Evolutionary conservation across 2,329 filamentous ascomycete genomes (phyloP), one percentile per base, ranked within the genome.

Genomic region (Monosporascus sp.): DNA sequence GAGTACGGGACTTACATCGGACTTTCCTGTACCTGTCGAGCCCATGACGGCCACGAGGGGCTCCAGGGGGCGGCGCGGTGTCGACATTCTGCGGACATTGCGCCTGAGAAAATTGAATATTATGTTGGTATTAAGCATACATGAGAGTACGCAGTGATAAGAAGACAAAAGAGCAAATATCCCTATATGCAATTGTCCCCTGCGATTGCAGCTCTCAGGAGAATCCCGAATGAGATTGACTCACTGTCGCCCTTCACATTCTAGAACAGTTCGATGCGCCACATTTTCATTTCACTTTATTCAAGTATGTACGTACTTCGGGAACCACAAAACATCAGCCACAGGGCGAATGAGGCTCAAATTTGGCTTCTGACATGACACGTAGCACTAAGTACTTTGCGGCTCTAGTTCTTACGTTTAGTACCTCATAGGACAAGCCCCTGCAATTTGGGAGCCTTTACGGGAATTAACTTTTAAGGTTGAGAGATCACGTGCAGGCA

Each of bases 21-120:
- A 73, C 62, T 73, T 73, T 48, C 93, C 93, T 1, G 92, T 97
- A 53, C 92, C 93, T 9, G 93, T 97, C 47, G 92, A 89, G 60
- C 93, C 93, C 48, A 97, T 79, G 55, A 97, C 81, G 48, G 90
- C 85, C 63, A 97, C 79, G 57, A 97, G 74, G 24, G 90, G 88
- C 63, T 78, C 67, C 48, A 66, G 63, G 18, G 78, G 78, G 52
- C 68, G 62, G 57, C 60, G 68, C 51, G 63, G 51, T 45, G 60
- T 58, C 22, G 71, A 62, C 74, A 79, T 79, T 59, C 62, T 65
- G 54, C 47, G 55, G 50, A 60, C 59, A 64, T 65, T 56, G 58
- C 62, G 58, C 38, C 52, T 44, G 44, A 61, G 46, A 39, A 51
- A 17, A 14, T 43, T 45, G 18, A 45, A 11, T n/a, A 52, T 20